These are phyloP conservation scores for Gelatoporia subvermispora DNA, from an alignment of 768 basidiomycete genomes.

Conservation along the genomic window DNA sequence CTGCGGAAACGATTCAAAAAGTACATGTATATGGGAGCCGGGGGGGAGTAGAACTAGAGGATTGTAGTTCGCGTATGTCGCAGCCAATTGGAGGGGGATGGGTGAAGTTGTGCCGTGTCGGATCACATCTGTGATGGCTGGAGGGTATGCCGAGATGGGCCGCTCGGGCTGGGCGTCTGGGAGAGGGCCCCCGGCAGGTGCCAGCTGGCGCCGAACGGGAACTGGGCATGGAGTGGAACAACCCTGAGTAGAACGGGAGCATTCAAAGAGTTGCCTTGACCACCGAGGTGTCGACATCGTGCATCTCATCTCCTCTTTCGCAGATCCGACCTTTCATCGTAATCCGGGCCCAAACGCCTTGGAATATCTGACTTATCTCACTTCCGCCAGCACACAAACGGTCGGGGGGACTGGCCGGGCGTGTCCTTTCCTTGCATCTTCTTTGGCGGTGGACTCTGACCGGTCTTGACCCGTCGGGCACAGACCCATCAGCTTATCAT, in stretches of 20 bases:
- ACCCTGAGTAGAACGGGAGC: not conserved
- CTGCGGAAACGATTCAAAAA: constrained; percentile 60
- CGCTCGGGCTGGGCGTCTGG: not conserved
- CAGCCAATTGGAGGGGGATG: too few relatives aligned
- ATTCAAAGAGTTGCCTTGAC: constrained; percentile 44
- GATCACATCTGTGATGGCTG: constrained; percentile 1
- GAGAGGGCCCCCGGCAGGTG: too few relatives aligned
- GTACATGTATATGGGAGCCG: constrained; percentile 67
- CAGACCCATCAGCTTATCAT: constrained; percentile 20
- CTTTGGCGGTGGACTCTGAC: not conserved
- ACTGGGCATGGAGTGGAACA: too few relatives aligned
- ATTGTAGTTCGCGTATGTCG: constrained; percentile 6
- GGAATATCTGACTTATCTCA: constrained; percentile 1
- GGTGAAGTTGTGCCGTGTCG: constrained; percentile 9
- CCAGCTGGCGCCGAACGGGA: too few relatives aligned
- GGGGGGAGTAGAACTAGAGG: constrained; percentile 10
- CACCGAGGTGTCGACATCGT: constrained; percentile 29
- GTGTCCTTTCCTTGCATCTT: constrained; percentile 1
- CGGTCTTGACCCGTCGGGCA: not conserved
- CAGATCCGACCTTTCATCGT: constrained; percentile 17
- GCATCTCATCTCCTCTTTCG: constrained; percentile 12
- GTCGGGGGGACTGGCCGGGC: constrained; percentile 4
- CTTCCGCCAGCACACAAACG: not conserved
- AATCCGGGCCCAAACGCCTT: not conserved
- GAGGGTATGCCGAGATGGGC: too few relatives aligned